These are phyloP conservation scores for Jackrogersella minutella DNA, from an alignment of 495 filamentous ascomycete genomes.

Conservation along the genomic window DNA sequence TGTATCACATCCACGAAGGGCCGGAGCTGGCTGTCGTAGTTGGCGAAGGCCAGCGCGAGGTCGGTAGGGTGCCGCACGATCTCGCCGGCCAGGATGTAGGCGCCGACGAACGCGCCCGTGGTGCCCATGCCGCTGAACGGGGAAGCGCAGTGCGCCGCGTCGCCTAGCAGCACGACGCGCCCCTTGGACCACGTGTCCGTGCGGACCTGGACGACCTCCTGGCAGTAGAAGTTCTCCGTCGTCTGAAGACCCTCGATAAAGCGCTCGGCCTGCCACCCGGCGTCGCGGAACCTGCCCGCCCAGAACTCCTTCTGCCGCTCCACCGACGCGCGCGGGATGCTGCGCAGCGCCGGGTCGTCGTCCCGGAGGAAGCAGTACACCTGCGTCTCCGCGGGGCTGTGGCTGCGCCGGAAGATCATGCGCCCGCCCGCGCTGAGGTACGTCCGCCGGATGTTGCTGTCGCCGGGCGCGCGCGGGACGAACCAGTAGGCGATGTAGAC, in stretches of 20 bases:
- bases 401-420: slow-evolving; percentile 48
- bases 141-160: slow-evolving; percentile 61
- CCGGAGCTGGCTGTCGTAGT: slow-evolving; percentile 27
- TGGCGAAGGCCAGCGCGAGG: slow-evolving; percentile 28
- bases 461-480: slow-evolving; percentile 17
- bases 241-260: slow-evolving; percentile 49
- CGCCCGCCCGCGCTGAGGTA: slow-evolving; percentile 45
- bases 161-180: slow-evolving; percentile 61
- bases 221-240: slow-evolving; percentile 52
- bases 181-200: slow-evolving; percentile 51
- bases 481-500: slow-evolving; percentile 39
- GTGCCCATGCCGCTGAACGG: slow-evolving; percentile 39
- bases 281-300: slow-evolving; percentile 50
- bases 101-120: slow-evolving; percentile 37
- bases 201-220: slow-evolving; percentile 52
- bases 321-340: slow-evolving; percentile 21
- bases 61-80: slow-evolving; percentile 24
- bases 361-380: slow-evolving; percentile 47
- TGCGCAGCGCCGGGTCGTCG: slow-evolving; percentile 39
- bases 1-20: slow-evolving; percentile 32
- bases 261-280: slow-evolving; percentile 54
- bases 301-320: slow-evolving; percentile 51
- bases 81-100: slow-evolving; percentile 41
- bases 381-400: slow-evolving; percentile 45
- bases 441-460: slow-evolving; percentile 26